Evolutionary conservation across 768 basidiomycete genomes (phyloP), one percentile per base, ranked within the genome.

Genomic region (Gloeophyllum trabeum): DNA sequence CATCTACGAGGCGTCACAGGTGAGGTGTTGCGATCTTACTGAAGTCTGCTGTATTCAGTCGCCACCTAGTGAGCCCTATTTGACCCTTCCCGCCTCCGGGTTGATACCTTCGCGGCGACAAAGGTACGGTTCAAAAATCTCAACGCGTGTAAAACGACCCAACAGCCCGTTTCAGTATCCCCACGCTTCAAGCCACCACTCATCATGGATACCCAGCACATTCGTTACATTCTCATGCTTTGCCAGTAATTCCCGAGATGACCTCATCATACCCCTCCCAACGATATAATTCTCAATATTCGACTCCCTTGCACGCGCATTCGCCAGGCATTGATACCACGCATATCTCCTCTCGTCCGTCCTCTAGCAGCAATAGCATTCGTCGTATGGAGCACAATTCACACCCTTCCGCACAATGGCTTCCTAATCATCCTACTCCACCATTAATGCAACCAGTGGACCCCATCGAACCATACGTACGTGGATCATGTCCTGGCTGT

Each of bases 391-490:
- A 56, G 60, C 24, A 59, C 61, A 44, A 64, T 35, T 43, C 51
- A 36, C 46, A 43, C 24, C 68, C 43, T 71, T 76, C 47, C 74
- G 77, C 42, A 58, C 72, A 18, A 63, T 74, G 53, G 65, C n/a
- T n/a, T n/a, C n/a, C n/a, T n/a, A 64, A 32, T 37, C 71, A 76
- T 46, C 53, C 60, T 34, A 69, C 70, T 40, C 54, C 69, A 28
- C 58, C 59, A 14, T 54, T 70, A 46, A 51, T 68, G 43, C 56
- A 65, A 21, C 64, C 71, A 16, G 49, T 70, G 40, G 72, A 79
- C 49, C 64, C 72, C 12, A 66, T 79, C 54, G 78, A 84, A 36
- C 58, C 79, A 43, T 85, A 75, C 57, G 84, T 87, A 59, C 64
- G 80, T 63, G 4, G 12, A 40, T 30, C 24, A 40, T 37, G 2